A percentile compares a stretch with the other conserved stretches of the same genome.
These are phyloP conservation scores for Ogataea degrootiae DNA, from an alignment of 805 yeast genomes.

Conservation along the genomic window DNA sequence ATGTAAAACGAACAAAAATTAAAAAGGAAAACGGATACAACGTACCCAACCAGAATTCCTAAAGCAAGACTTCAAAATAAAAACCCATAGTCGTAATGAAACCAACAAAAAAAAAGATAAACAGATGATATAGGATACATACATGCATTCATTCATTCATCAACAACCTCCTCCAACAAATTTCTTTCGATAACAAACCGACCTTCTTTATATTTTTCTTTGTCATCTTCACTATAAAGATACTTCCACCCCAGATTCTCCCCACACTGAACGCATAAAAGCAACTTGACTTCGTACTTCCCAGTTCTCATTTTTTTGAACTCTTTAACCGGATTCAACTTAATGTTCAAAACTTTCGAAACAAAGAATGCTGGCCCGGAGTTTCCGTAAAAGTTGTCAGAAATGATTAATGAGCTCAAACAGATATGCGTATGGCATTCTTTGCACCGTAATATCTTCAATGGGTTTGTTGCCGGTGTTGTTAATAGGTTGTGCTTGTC, in stretches of 20 bases:
- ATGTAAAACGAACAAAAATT: not conserved
- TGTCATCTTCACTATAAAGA: constrained; percentile 23
- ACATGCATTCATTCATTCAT: constrained; percentile 1
- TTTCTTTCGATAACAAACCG: constrained; percentile 30
- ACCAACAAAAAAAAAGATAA: not conserved
- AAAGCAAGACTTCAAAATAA: not conserved
- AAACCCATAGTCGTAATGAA: not conserved
- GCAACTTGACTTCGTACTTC: constrained; percentile 24
- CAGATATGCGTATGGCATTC: constrained; percentile 32
- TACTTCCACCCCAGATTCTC: constrained; percentile 32
- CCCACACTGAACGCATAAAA: constrained; percentile 30
- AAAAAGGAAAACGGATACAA: not conserved
- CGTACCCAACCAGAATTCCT: no score
- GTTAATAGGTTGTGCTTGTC: not conserved
- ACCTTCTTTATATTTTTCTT: constrained; percentile 31
- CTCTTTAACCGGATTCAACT: constrained; percentile 13
- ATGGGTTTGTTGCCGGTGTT: not conserved
- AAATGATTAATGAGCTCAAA: constrained; percentile 23
- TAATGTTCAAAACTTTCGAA: constrained; percentile 26
- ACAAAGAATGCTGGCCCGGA: constrained; percentile 32
- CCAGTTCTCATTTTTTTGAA: constrained; percentile 31
- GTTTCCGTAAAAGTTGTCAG: constrained; percentile 30
- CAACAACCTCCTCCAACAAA: constrained; percentile 21
- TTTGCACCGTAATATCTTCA: constrained; percentile 26
- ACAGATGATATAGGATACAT: not conserved